Conservation (phyloP, 345 rosid genomes). For the Microcos paniculata region DNA sequence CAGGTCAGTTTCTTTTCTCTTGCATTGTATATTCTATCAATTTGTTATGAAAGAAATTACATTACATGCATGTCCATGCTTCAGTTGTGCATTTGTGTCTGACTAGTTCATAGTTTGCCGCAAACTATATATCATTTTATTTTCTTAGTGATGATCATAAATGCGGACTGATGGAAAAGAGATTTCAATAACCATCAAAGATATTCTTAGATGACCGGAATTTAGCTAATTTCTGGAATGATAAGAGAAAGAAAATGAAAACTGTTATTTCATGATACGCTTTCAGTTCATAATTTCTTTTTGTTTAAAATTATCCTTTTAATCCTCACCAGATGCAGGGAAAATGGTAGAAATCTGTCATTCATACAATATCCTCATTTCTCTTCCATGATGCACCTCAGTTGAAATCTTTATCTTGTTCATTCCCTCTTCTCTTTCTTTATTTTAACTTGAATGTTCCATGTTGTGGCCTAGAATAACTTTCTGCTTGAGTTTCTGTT, state of each 20-base stretch:
- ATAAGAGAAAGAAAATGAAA: neutral
- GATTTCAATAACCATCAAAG: neutral
- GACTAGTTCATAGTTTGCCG: neutral
- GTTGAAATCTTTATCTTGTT: neutral
- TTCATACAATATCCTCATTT: neutral
- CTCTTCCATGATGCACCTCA: neutral
- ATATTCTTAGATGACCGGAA: too few species aligned
- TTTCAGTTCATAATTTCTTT: neutral
- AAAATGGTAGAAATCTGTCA: neutral
- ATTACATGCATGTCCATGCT: neutral
- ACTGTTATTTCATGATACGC: neutral
- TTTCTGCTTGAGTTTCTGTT: neutral
- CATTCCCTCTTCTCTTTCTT: neutral
- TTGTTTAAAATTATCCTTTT: neutral
- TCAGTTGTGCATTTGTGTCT: neutral
- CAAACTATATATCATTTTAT: too few species aligned
- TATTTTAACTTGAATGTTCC: neutral
- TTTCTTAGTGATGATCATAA: neutral
- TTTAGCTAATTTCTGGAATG: neutral
- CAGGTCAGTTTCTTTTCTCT: slow-evolving; percentile 57
- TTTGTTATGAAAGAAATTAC: neutral
- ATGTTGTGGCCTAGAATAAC: neutral
- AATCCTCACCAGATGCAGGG: neutral
- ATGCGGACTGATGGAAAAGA: too few species aligned
- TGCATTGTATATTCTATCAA: neutral